Evolutionary conservation across 2,329 filamentous ascomycete genomes (phyloP).

Genomic region (Pyrenochaeta sp.): DNA sequence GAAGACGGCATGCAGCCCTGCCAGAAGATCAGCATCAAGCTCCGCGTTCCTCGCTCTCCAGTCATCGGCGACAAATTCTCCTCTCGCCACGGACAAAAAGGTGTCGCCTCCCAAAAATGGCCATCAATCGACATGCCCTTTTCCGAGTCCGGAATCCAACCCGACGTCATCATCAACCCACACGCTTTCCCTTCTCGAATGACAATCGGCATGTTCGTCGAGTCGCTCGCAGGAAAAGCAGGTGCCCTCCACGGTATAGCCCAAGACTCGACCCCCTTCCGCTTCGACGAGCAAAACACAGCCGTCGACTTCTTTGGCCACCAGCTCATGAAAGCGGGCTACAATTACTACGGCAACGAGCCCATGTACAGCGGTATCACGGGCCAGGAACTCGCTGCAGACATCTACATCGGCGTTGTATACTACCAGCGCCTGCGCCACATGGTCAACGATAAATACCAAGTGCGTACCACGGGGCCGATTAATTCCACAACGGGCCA

Average conservation of each 20-base stretch:
- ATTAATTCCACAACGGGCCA: conserved; percentile 91
- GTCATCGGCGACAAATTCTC: conserved; percentile 99
- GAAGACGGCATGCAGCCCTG: conserved; percentile 84
- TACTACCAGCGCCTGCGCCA: conserved; percentile 98
- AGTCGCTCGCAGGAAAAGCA: conserved; percentile 94
- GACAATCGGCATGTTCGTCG: conserved; percentile 99
- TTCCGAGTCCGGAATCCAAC: conserved; percentile 93
- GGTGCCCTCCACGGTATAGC: conserved; percentile 94
- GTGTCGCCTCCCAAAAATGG: conserved; percentile 96
- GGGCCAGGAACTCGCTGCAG: conserved; percentile 88
- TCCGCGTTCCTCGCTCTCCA: conserved; percentile 87
- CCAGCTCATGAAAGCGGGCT: conserved; percentile 92
- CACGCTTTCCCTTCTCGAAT: conserved; percentile 99
- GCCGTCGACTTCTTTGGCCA: conserved; percentile 95
- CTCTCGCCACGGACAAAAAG: conserved; percentile 97
- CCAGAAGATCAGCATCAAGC: conserved; percentile 91
- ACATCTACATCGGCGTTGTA: conserved; percentile 96
- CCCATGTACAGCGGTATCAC: conserved; percentile 99
- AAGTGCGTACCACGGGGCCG: conserved; percentile 94
- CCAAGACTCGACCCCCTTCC: conserved; percentile 94
- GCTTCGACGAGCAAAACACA: conserved; percentile 90
- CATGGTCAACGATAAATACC: conserved; percentile 99
- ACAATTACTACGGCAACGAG: conserved; percentile 98
- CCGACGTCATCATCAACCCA: conserved; percentile 98
- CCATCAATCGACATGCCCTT: conserved; percentile 94